Base-by-base conservation (phyloP, 2,329 filamentous ascomycete species). In the Fonsecaea pedrosoi region DNA sequence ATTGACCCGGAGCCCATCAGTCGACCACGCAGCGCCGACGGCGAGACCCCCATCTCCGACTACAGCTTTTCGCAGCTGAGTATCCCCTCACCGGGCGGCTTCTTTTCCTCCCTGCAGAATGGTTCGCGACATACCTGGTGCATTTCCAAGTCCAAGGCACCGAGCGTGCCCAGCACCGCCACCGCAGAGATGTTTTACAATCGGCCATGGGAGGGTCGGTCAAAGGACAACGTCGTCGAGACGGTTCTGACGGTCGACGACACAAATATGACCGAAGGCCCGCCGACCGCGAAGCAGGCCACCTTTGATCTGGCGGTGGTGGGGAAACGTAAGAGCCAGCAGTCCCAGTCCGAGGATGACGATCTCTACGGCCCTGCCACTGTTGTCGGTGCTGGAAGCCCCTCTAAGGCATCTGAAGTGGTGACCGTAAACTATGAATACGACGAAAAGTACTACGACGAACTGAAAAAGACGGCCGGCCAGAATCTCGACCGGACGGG, bases 131-230 rank as follows among this genome's bases (percentile, higher is more conserved):
- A 89, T 74, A 95, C 94, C 12, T 98, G 94, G 94, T 81, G 78
- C 71, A 56, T 72, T 15, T 84, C 85, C 12, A 84, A 86, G 7
- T 55, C 69, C 30, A 69, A 58, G 42, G 85, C 84, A 18, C 69
- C 63, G n/a, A 69, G 68, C 40, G 42, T 67, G 2, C 93, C 93
- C 1, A 94, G 92, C 0, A 97, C 94, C 1, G 92, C 92, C 35
- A 93, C 90, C n/a, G 94, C 94, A 9, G 92, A 97, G 76, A 88
- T 90, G 69, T 98, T 97, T 75, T 98, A 98, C 80, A 89, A 90
- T 69, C 85, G 90, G 34, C 93, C 94, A 2, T 97, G 93, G 90
- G 85, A 83, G 70, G 53, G 5, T 57, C 45, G n/a, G 32, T 62
- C 60, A 34, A 48, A 25, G 10, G 60, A 62, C 15, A 76, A 81